Evolutionary conservation across 441 rosid species (phyloP).

Genomic region (Oxalis stricta): DNA sequence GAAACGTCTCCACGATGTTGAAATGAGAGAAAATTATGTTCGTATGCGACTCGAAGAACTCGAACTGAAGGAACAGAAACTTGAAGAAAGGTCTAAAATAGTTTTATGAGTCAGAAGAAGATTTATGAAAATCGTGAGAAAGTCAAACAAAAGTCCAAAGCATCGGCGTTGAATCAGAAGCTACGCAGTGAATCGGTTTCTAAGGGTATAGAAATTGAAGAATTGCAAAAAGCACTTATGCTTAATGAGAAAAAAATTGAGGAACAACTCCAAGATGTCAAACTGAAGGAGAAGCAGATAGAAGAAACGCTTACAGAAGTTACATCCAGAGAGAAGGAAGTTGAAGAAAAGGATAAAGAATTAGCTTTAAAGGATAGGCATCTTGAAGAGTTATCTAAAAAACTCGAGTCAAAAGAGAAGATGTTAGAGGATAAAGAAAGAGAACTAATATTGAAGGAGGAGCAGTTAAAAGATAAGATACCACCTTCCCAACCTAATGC

Average conservation of each 20-base stretch:
- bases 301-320: slow-evolving; percentile 4
- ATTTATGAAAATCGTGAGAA: too few relatives aligned
- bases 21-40: slow-evolving; percentile 14
- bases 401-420: slow-evolving; percentile 17
- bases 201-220: not conserved
- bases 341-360: not conserved
- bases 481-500: slow-evolving; percentile 7
- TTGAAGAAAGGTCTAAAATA: slow-evolving; percentile 3
- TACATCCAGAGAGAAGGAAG: not conserved
- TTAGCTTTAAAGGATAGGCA: slow-evolving; percentile 21
- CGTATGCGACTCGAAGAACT: slow-evolving; percentile 13
- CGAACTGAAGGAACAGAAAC: slow-evolving; percentile 10
- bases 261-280: not conserved
- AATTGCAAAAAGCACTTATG: too few relatives aligned
- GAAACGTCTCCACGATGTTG: slow-evolving; percentile 10
- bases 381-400: slow-evolving; percentile 14
- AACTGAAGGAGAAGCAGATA: slow-evolving; percentile 14
- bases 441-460: slow-evolving; percentile 14
- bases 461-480: slow-evolving; percentile 3
- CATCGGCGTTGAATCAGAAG: too few relatives aligned
- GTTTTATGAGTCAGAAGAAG: too few relatives aligned
- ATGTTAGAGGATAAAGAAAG: slow-evolving; percentile 6
- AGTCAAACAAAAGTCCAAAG: too few relatives aligned
- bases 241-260: not conserved
- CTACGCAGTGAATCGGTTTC: too few relatives aligned